Conservation (phyloP, 331 rosid species). For the Quercus lobata region DNA sequence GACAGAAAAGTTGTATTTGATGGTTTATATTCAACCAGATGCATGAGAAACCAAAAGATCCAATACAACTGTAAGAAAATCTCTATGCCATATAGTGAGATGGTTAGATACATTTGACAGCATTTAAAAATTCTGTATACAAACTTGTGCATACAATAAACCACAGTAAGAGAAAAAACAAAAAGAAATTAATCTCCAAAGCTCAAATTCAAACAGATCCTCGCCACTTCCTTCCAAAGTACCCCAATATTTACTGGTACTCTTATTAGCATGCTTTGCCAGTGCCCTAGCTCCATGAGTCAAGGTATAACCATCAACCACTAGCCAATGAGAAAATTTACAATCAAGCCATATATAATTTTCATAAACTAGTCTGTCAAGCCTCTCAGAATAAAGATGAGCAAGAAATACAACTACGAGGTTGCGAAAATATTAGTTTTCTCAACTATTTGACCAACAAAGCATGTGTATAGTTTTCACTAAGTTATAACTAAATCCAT, state of each 20-base stretch:
- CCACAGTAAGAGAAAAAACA: constrained; percentile 1
- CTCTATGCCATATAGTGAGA: not conserved
- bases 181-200: not conserved
- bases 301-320: constrained; percentile 42
- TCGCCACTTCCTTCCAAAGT: constrained; percentile 56
- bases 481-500: not conserved
- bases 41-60: not conserved
- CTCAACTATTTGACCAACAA: constrained; percentile 2
- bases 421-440: too few relatives aligned
- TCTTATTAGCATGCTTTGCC: constrained; percentile 63
- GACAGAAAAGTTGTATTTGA: not conserved
- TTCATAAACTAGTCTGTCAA: not conserved
- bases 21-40: not conserved
- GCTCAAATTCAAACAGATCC: constrained; percentile 17
- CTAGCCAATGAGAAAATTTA: constrained; percentile 3
- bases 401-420: not conserved
- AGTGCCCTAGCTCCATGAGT: constrained; percentile 75
- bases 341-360: constrained; percentile 2
- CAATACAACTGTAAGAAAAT: too few relatives aligned
- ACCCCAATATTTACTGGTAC: constrained; percentile 62
- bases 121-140: not conserved
- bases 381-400: not conserved
- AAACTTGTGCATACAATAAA: constrained; percentile 3
- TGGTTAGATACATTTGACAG: not conserved
- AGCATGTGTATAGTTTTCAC: not conserved